These are phyloP conservation scores for Calonectria fujianensis DNA, from an alignment of 2,329 filamentous ascomycete genomes.

Conservation along the genomic window DNA sequence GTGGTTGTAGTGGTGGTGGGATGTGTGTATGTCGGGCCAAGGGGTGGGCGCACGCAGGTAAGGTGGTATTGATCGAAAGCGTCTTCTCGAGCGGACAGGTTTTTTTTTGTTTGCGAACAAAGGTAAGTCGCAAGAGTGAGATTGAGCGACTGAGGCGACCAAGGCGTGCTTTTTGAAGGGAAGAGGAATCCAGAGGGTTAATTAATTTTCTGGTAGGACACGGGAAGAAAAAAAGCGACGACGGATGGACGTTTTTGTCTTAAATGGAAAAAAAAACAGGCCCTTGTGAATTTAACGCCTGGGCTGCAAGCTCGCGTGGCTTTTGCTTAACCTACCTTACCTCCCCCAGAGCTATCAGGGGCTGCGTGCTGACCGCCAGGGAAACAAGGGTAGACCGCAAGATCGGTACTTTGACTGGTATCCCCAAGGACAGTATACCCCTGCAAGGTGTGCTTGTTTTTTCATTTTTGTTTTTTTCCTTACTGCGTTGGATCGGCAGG, in stretches of 20 bases:
- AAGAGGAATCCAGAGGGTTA: conserved; percentile 12
- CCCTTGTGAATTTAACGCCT: conserved; percentile 34
- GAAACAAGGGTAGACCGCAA: conserved; percentile 31
- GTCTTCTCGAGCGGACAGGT: conserved; percentile 11
- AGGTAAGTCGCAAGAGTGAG: conserved; percentile 8
- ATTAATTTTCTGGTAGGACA: conserved; percentile 35
- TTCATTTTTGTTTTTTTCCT: conserved; percentile 42
- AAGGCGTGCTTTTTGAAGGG: conserved; percentile 18
- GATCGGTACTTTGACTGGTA: conserved; percentile 35
- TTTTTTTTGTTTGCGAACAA: conserved; percentile 8
- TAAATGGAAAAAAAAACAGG: conserved; percentile 34
- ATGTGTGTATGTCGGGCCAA: conserved; percentile 27
- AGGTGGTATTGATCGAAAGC: conserved; percentile 23
- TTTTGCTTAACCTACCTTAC: conserved; percentile 30
- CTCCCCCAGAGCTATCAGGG: conserved; percentile 31
- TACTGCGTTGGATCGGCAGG: conserved; percentile 54
- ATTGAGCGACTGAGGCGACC: conserved; percentile 33
- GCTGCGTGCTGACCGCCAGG: conserved; percentile 29
- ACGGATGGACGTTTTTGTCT: conserved; percentile 35
- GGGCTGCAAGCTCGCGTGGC: conserved; percentile 36
- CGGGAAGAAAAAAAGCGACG: conserved; percentile 33
- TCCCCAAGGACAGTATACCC: conserved; percentile 40
- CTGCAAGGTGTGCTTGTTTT: conserved; percentile 43
- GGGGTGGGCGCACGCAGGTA: conserved; percentile 24
- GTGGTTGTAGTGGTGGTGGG: conserved; percentile 28